Evolutionary conservation across 176 grass and related monocot species (phyloP), one percentile per base, ranked within the genome.

Genomic region (Triticum urartu): DNA sequence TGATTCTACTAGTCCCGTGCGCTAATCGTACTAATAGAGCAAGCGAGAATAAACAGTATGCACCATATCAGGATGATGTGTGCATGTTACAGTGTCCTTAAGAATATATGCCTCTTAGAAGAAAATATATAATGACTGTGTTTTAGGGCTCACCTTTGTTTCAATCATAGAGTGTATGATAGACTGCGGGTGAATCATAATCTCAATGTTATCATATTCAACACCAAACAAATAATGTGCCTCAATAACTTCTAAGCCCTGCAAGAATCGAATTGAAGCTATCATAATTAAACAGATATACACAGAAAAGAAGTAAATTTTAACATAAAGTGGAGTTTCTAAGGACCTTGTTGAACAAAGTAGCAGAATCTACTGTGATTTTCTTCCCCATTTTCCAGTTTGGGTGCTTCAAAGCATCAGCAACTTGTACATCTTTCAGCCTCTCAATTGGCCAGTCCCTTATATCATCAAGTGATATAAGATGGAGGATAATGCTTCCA

Each of bases 311-410:
- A 54, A 58, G 34, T 82, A 50, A 22, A 75, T 66, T 78, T 86
- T 36, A 21, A 52, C 56, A 75, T 48, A 75, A 40, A 15, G n/a
- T 9, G 18, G 12, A 84, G 32, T 11, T 81, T 52, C 24, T 82
- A 70, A 83, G 72, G 50, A 99, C 94, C 88, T 99, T 99, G 79
- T 99, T 99, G 87, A 99, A 99, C 42, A 99, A 87, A 54, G 97
- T 99, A 85, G 97, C 97, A 78, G 97, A 99, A 89, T 99, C 97
- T 63, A 99, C 97, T 68, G 97, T 99, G 83, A 99, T 99, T 90
- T 99, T 99, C 85, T 96, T 99, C 64, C 97, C 97, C 97, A 99
- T 96, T 79, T 72, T 96, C 97, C 97, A 99, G 79, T 99, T 99
- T 72, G 97, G 97, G 48, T 99, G 97, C 43, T 96, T 99, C 47